Evolutionary conservation across 2,329 filamentous ascomycete genomes (phyloP), one percentile per base, ranked within the genome.

Genomic region (Nigrospora osmanthi): DNA sequence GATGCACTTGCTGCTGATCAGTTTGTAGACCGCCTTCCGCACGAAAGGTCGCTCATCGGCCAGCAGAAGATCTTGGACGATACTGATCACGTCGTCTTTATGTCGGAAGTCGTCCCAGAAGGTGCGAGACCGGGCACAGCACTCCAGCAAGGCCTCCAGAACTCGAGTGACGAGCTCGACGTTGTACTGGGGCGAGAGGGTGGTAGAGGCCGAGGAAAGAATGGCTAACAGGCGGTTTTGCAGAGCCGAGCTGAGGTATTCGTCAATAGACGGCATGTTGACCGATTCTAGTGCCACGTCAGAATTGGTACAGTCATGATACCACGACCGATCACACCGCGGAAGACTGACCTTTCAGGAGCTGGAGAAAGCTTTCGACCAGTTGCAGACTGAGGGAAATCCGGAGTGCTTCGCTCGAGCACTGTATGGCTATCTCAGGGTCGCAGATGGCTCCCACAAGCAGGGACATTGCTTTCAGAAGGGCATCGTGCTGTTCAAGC

Each of bases 371-470:
- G 49, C 71, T 75, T 44, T 80, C 73, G 17, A 85, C 64, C n/a
- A 84, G 65, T 45, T 71, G 69, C 35, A 70, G 65, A 11, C 71
- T 69, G 44, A 84, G 70, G 28, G 67, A 60, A 28, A 75, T 65
- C 48, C 68, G 72, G 40, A 78, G 57, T 34, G 65, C 60, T 43
- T 66, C 65, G 40, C 63, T 68, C 11, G 62, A 58, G 46, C 71
- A 68, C 35, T 59, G 62, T 10, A 70, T 67, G 13, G 76, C 63
- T 48, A 84, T 66, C 16, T 75, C 67, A 19, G 72, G 65, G 47
- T 83, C 75, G 12, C 75, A 78, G 41, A 88, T 72, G 7, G 81
- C 81, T 15, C 73, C 66, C 31, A 83, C 73, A 17, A 85, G 63
- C 28, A 85, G 66, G 7, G 65, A 67, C 46, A 83, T 62, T 3